These are phyloP conservation scores for Colletotrichum paranaense DNA, from an alignment of 2,329 filamentous ascomycete species.

Conservation along the genomic window DNA sequence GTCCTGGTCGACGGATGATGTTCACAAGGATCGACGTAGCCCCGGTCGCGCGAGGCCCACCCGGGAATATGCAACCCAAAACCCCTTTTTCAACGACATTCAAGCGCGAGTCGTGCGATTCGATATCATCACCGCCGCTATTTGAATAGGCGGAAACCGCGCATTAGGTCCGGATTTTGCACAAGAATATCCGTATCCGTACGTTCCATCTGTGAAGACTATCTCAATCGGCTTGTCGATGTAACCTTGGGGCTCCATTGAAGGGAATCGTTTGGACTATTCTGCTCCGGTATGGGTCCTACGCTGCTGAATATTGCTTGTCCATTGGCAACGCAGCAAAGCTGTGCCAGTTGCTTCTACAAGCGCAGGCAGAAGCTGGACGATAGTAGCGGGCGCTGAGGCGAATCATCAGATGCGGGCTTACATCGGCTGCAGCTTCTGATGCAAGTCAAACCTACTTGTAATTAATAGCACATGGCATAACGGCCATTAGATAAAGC, in stretches of 20 bases:
- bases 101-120: not conserved
- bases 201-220: not conserved
- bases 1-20: conserved; percentile 29
- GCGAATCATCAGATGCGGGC: no score
- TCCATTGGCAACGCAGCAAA: not conserved
- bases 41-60: conserved; percentile 14
- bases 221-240: not conserved
- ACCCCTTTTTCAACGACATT: conserved; percentile 29
- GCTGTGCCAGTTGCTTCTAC: no score
- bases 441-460: not conserved
- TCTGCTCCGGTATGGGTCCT: not conserved
- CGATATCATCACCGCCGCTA: not conserved
- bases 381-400: no score
- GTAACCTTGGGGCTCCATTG: not conserved
- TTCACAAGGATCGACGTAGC: conserved; percentile 30
- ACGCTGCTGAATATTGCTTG: not conserved
- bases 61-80: conserved; percentile 14
- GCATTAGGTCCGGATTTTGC: not conserved
- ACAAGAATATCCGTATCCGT: not conserved
- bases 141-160: not conserved
- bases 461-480: not conserved
- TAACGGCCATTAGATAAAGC: not conserved
- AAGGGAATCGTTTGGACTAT: not conserved
- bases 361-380: no score
- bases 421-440: no score